A percentile compares a stretch with the other conserved stretches of the same genome.
These are phyloP conservation scores for Zygosaccharomyces pseudobailii DNA, from an alignment of 1,139 yeast species.

Conservation along the genomic window DNA sequence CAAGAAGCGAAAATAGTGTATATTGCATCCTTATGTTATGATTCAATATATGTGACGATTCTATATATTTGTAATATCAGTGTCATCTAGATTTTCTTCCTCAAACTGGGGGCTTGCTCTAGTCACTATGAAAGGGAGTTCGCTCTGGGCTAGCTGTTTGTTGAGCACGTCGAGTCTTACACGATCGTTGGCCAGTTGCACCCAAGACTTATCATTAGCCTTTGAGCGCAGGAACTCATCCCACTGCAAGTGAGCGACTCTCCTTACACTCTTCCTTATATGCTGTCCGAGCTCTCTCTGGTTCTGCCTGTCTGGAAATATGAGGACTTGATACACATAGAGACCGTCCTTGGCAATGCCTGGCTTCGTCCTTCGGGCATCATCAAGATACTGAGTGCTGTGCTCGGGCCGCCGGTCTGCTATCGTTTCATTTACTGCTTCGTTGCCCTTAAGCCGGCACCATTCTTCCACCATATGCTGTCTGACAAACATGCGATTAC, in stretches of 20 bases:
- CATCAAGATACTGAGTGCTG: conserved; percentile 9
- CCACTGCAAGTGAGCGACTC: conserved; percentile 28
- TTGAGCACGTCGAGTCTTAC: conserved; percentile 27
- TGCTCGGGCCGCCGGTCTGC: conserved; percentile 10
- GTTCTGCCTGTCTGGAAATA: conserved; percentile 41
- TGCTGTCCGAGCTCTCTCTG: conserved; percentile 31
- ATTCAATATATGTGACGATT: not conserved
- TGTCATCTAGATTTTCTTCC: not conserved
- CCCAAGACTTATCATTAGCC: conserved; percentile 22
- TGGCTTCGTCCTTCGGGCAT: conserved; percentile 11
- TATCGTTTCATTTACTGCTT: conserved; percentile 18
- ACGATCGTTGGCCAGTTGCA: conserved; percentile 28
- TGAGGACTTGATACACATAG: conserved; percentile 39
- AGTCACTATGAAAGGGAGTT: conserved; percentile 13
- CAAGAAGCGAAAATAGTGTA: conserved; percentile 10
- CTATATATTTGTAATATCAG: not conserved
- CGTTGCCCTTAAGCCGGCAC: conserved; percentile 20
- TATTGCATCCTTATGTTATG: not conserved
- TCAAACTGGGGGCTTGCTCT: not conserved
- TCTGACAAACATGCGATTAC: conserved; percentile 41
- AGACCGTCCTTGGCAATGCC: conserved; percentile 42
- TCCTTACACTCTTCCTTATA: conserved; percentile 34
- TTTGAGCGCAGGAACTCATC: conserved; percentile 13
- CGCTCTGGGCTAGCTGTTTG: conserved; percentile 17
- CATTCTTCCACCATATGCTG: conserved; percentile 34